Evolutionary conservation across 1,284 basidiomycete species (phyloP).

Genomic region (Marasmius fiardii): DNA sequence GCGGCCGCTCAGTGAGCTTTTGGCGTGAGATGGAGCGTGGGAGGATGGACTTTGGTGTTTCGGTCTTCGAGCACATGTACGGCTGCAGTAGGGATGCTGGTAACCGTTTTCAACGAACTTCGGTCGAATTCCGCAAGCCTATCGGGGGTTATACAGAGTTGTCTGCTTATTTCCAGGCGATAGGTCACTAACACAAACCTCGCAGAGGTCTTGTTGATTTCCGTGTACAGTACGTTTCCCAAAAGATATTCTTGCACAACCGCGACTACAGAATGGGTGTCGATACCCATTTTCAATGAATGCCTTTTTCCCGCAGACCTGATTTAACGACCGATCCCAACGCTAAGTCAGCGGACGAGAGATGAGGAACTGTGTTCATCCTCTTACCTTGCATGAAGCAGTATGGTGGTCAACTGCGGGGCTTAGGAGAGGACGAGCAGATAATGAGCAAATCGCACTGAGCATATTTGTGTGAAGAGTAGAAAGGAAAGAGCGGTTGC

Average conservation of each 20-base stretch:
- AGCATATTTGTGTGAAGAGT: background rate
- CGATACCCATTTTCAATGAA: background rate
- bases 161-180: background rate
- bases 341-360: background rate
- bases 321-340: background rate
- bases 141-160: background rate
- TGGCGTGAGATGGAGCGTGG: background rate
- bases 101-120: conserved; percentile 55
- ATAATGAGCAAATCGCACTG: background rate
- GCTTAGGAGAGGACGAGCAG: background rate
- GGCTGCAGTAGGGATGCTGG: conserved; percentile 58
- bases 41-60: conserved; percentile 15
- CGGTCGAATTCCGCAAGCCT: conserved; percentile 57
- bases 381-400: background rate
- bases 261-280: background rate
- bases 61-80: conserved; percentile 51
- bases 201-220: background rate
- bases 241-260: background rate
- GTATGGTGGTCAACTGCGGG: background rate
- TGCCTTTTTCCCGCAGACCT: background rate
- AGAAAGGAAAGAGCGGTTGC: too few species aligned
- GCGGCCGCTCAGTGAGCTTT: background rate
- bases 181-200: background rate
- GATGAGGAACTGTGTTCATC: too few species aligned
- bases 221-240: background rate